Evolutionary conservation across 192 early-diverging fungal genomes (phyloP).

Genomic region (Coemansia furcata): DNA sequence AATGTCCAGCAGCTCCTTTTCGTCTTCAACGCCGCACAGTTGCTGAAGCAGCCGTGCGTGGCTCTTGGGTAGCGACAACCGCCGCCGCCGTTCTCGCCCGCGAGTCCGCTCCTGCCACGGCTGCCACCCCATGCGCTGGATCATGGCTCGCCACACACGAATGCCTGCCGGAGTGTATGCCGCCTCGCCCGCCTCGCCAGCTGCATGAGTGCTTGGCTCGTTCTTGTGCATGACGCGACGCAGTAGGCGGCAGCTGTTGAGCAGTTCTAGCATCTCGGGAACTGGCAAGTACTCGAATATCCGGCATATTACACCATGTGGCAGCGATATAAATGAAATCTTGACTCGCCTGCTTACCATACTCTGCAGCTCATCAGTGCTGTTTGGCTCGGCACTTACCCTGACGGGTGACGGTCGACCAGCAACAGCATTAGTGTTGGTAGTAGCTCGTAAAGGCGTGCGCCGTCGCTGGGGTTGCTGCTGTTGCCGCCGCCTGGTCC

Average conservation of each 20-base stretch:
- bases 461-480: slow-evolving; percentile 13
- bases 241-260: slow-evolving; percentile 42
- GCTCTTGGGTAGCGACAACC: slow-evolving; percentile 25
- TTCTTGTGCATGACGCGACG: slow-evolving; percentile 29
- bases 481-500: background rate
- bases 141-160: slow-evolving; percentile 29
- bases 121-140: slow-evolving; percentile 45
- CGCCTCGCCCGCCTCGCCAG: slow-evolving; percentile 8
- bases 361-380: background rate
- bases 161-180: slow-evolving; percentile 35
- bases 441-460: background rate
- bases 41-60: slow-evolving; percentile 16
- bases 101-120: slow-evolving; percentile 27
- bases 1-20: slow-evolving; percentile 24
- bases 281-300: slow-evolving; percentile 29
- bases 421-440: background rate
- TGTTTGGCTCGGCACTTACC: background rate
- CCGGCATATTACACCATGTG: slow-evolving; percentile 18
- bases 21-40: slow-evolving; percentile 31
- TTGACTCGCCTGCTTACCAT: background rate
- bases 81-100: slow-evolving; percentile 27
- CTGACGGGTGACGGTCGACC: background rate
- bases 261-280: slow-evolving; percentile 17
- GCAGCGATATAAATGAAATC: slow-evolving; percentile 22
- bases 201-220: slow-evolving; percentile 11